Percentiles rank a stretch among this genome's conserved stretches.
These are phyloP conservation scores for Chaetomium olivaceum DNA, from an alignment of 2,329 filamentous ascomycete species.

Conservation along the genomic window DNA sequence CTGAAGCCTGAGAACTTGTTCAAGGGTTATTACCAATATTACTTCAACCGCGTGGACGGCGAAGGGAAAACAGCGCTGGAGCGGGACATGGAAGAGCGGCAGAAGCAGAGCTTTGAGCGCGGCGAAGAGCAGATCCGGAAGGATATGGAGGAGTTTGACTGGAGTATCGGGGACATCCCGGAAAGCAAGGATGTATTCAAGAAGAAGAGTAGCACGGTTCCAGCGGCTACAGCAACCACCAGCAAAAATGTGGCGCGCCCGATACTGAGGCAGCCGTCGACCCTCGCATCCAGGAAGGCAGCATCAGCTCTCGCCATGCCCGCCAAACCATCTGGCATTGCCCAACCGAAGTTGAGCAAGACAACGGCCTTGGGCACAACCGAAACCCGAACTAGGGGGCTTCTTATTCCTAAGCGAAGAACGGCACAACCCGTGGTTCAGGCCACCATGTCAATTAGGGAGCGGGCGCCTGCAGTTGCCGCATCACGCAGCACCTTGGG, in stretches of 20 bases:
- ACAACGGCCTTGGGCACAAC: constrained; percentile 26
- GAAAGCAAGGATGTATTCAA: constrained; percentile 46
- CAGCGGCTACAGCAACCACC: constrained; percentile 23
- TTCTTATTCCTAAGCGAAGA: constrained; percentile 29
- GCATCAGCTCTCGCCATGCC: constrained; percentile 53
- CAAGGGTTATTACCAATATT: constrained; percentile 63
- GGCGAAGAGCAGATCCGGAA: constrained; percentile 68
- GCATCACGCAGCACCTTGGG: constrained; percentile 81
- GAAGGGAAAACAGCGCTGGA: constrained; percentile 65
- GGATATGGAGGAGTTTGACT: constrained; percentile 63
- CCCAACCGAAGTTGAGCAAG: constrained; percentile 30
- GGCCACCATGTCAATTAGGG: constrained; percentile 52
- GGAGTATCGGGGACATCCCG: constrained; percentile 58
- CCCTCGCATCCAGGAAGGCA: constrained; percentile 56
- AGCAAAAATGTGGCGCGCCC: constrained; percentile 30
- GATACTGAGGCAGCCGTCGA: constrained; percentile 44
- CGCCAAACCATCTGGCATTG: constrained; percentile 31
- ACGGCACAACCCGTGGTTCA: constrained; percentile 44
- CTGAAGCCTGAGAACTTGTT: constrained; percentile 60
- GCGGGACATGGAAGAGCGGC: constrained; percentile 58
- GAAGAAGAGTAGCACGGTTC: constrained; percentile 35
- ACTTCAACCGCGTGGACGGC: constrained; percentile 64
- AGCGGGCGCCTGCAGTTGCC: constrained; percentile 61
- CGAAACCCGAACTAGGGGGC: constrained; percentile 32
- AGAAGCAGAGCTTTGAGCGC: constrained; percentile 53